phyloP scores from a whole-genome alignment of 305 asterid genomes.

The Fraxinus xanthoxyloides region DNA sequence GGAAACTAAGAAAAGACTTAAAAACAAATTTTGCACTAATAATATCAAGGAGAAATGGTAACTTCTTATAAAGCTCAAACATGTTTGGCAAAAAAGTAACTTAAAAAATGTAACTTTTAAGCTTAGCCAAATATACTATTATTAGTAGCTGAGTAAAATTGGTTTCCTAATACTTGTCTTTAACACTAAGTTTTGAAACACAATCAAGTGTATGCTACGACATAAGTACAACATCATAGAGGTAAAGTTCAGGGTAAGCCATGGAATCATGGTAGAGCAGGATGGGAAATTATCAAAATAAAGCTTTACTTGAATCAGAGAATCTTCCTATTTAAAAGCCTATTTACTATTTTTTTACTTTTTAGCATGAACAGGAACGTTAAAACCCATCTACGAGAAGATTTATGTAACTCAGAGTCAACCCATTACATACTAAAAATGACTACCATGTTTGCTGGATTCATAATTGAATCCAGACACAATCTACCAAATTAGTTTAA shows the following conservation, averaged over 20 bases:
- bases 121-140: background rate
- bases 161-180: background rate
- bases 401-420: background rate
- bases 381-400: background rate
- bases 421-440: background rate
- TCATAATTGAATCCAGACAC: background rate
- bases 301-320: background rate
- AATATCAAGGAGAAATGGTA: background rate
- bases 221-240: background rate
- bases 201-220: background rate
- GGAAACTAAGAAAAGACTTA: background rate
- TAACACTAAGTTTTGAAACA: background rate
- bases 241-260: background rate
- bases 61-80: background rate
- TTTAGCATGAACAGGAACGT: background rate
- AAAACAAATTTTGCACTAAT: background rate
- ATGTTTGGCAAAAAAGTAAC: background rate
- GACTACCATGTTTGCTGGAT: background rate
- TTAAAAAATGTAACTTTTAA: background rate
- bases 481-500: background rate
- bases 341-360: background rate
- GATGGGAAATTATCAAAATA: background rate
- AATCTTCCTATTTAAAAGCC: background rate
- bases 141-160: background rate
- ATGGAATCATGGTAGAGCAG: background rate